A percentile compares a stretch with the other conserved stretches of the same genome.
Evolutionary conservation across 257 asterid species (phyloP).

Genomic region (Linaria vulgaris): DNA sequence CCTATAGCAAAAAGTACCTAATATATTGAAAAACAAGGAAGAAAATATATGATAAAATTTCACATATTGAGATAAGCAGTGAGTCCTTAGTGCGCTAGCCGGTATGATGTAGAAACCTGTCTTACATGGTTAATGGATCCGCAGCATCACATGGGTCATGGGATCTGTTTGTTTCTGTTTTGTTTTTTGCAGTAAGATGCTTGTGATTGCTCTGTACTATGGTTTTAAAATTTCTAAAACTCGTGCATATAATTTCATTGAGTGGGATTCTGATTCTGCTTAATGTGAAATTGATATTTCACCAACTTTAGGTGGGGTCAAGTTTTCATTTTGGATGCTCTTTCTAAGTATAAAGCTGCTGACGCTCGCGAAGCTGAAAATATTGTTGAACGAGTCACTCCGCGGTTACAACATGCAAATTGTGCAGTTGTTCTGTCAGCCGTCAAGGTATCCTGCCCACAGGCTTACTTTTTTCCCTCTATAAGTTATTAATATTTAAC

Average conservation of each 20-base stretch:
- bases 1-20: constrained; percentile 11
- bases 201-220: constrained; percentile 3
- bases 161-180: not conserved
- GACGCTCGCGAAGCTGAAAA: constrained; percentile 99
- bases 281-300: constrained; percentile 18
- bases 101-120: constrained; percentile 12
- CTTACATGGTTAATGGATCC: constrained; percentile 9
- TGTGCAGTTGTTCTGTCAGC: constrained; percentile 99
- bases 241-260: constrained; percentile 1
- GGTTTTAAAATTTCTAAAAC: constrained; percentile 10
- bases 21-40: constrained; percentile 1
- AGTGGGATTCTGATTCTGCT: constrained; percentile 8
- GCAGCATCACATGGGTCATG: constrained; percentile 20
- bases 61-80: constrained; percentile 5
- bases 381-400: constrained; percentile 95
- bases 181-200: constrained; percentile 19
- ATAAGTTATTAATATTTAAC: not conserved
- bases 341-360: constrained; percentile 87
- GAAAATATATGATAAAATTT: constrained; percentile 17
- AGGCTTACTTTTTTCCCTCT: constrained; percentile 12
- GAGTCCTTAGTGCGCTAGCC: not conserved
- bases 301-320: constrained; percentile 91
- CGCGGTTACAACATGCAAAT: constrained; percentile 97
- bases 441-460: constrained; percentile 68
- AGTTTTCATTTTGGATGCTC: constrained; percentile 98